Evolutionary conservation across 192 early-diverging fungal genomes (phyloP).

Genomic region (Podila epigama): DNA sequence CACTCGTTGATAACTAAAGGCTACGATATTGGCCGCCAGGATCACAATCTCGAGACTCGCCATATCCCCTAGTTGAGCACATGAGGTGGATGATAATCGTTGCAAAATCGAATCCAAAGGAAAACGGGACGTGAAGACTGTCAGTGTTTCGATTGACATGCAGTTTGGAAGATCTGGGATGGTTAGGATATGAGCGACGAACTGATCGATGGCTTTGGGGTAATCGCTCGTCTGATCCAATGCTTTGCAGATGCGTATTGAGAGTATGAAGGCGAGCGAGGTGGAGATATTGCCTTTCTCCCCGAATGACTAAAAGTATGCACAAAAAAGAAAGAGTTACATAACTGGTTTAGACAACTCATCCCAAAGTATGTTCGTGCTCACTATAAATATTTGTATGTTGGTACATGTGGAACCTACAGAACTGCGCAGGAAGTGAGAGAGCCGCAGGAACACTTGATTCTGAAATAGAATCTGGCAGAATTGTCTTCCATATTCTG

Average conservation of each 20-base stretch:
- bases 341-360: too few species aligned
- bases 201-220: constrained; percentile 14
- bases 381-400: too few species aligned
- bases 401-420: too few species aligned
- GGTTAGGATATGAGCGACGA: constrained; percentile 60
- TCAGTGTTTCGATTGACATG: constrained; percentile 51
- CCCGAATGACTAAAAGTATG: constrained; percentile 23
- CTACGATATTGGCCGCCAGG: constrained; percentile 24
- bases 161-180: constrained; percentile 55
- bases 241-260: constrained; percentile 22
- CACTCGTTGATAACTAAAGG: constrained; percentile 13
- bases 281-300: constrained; percentile 27
- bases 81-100: constrained; percentile 37
- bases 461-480: background rate
- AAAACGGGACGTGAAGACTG: constrained; percentile 41
- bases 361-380: too few species aligned
- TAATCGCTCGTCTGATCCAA: constrained; percentile 1
- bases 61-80: constrained; percentile 56
- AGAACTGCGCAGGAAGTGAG: background rate
- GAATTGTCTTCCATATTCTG: background rate
- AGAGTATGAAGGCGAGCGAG: constrained; percentile 13
- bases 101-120: constrained; percentile 50
- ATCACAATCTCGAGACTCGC: constrained; percentile 17
- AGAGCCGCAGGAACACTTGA: background rate
- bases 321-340: background rate